Evolutionary conservation across 768 basidiomycete genomes (phyloP).

Genomic region (Lactarius vividus): DNA sequence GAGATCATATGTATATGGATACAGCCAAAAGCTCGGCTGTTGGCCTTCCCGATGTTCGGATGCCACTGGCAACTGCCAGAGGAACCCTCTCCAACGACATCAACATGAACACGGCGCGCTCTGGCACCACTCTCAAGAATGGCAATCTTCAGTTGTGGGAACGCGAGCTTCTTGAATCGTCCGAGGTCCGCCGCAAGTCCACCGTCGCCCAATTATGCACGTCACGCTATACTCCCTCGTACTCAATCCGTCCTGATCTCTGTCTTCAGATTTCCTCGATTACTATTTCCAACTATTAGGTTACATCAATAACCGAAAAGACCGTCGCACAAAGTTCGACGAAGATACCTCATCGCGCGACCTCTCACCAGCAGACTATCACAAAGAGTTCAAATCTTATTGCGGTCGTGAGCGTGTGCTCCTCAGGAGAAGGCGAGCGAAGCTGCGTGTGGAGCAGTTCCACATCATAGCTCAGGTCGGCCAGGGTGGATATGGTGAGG

Average conservation of each 20-base stretch:
- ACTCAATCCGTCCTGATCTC: constrained; percentile 19
- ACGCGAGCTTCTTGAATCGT: constrained; percentile 73
- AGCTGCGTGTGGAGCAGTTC: constrained; percentile 91
- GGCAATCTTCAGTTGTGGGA: constrained; percentile 74
- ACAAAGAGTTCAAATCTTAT: constrained; percentile 88
- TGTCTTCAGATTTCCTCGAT: constrained; percentile 79
- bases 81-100: constrained; percentile 52
- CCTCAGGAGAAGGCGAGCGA: constrained; percentile 88
- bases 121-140: constrained; percentile 52
- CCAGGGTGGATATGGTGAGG: constrained; percentile 98
- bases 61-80: constrained; percentile 53
- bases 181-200: constrained; percentile 91
- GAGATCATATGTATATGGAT: constrained; percentile 65
- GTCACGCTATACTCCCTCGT: constrained; percentile 32
- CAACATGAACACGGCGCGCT: constrained; percentile 65
- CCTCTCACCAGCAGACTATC: constrained; percentile 51
- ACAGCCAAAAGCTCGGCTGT: constrained; percentile 63
- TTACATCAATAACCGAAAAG: constrained; percentile 83
- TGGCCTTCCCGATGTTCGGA: constrained; percentile 51
- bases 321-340: constrained; percentile 80
- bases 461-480: constrained; percentile 99
- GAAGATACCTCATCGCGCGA: constrained; percentile 71
- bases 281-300: constrained; percentile 97
- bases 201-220: constrained; percentile 96
- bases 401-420: constrained; percentile 91